Conservation (phyloP, 202 grass and related monocot genomes). For the Saccharum hybrid region DNA sequence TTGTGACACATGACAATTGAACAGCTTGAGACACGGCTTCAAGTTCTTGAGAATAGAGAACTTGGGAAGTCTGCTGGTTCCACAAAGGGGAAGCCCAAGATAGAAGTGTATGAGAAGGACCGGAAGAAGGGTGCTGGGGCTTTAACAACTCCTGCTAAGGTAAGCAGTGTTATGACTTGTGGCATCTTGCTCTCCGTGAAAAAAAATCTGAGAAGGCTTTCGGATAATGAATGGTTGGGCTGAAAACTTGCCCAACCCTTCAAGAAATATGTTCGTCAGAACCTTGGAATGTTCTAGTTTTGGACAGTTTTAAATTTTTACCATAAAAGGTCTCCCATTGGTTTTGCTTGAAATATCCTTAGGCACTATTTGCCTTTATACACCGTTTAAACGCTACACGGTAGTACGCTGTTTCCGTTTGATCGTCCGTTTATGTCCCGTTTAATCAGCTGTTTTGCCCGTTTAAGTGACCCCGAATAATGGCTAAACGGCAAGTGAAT, state of each 20-base stretch:
- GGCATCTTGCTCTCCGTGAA: neutral
- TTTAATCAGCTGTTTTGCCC: too few species aligned
- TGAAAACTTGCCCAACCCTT: neutral
- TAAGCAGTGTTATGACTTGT: slow-evolving; percentile 31
- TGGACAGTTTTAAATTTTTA: neutral
- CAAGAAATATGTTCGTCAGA: neutral
- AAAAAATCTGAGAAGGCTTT: neutral
- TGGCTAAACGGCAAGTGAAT: too few species aligned
- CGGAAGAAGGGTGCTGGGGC: slow-evolving; percentile 78
- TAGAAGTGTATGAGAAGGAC: slow-evolving; percentile 83
- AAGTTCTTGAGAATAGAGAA: slow-evolving; percentile 69
- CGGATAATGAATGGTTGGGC: neutral
- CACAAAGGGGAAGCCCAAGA: slow-evolving; percentile 80
- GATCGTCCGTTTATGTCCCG: too few species aligned
- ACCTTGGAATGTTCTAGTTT: neutral
- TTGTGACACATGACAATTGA: slow-evolving; percentile 35
- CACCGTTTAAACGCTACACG: too few species aligned
- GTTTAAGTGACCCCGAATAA: too few species aligned
- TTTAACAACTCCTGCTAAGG: slow-evolving; percentile 77
- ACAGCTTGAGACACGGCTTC: slow-evolving; percentile 81
- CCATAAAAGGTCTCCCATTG: neutral
- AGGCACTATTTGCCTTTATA: too few species aligned
- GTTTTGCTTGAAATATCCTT: slow-evolving; percentile 6
- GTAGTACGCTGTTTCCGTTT: too few species aligned
- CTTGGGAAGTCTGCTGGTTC: slow-evolving; percentile 71